Evolutionary conservation across 2,329 filamentous ascomycete species (phyloP).

Genomic region (Rhinocladiella similis): DNA sequence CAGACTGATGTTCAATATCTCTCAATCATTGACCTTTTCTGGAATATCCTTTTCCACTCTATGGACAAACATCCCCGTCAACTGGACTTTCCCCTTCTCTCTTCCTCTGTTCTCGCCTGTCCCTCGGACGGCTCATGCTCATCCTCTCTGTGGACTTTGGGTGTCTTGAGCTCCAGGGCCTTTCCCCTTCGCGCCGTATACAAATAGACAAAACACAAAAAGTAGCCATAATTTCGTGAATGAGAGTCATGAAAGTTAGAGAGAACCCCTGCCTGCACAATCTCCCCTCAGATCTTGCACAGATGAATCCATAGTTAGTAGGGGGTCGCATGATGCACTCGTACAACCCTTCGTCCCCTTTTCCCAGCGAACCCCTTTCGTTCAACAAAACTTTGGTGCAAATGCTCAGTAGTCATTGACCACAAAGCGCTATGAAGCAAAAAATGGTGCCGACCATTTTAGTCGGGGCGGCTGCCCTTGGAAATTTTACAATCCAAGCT

Average conservation of each 20-base stretch:
- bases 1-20: no score
- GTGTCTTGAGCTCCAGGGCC: not conserved
- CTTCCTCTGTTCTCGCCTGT: no score
- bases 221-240: not conserved
- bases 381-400: not conserved
- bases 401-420: not conserved
- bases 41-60: no score
- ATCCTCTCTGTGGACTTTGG: not conserved
- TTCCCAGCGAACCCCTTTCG: not conserved
- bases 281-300: not conserved
- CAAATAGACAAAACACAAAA: slow-evolving; percentile 1
- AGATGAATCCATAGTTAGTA: not conserved
- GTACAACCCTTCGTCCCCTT: not conserved
- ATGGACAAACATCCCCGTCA: no score
- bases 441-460: not conserved
- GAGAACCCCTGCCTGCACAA: not conserved
- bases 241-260: not conserved
- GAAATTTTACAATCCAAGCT: not conserved
- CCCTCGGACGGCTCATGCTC: no score
- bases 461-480: not conserved
- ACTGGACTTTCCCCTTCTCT: no score
- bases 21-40: no score
- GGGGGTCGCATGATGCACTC: not conserved
- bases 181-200: not conserved
- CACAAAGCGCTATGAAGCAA: slow-evolving; percentile 15